Conservation (phyloP, 2,329 filamentous ascomycete species). For the Pyrenochaeta sp. region DNA sequence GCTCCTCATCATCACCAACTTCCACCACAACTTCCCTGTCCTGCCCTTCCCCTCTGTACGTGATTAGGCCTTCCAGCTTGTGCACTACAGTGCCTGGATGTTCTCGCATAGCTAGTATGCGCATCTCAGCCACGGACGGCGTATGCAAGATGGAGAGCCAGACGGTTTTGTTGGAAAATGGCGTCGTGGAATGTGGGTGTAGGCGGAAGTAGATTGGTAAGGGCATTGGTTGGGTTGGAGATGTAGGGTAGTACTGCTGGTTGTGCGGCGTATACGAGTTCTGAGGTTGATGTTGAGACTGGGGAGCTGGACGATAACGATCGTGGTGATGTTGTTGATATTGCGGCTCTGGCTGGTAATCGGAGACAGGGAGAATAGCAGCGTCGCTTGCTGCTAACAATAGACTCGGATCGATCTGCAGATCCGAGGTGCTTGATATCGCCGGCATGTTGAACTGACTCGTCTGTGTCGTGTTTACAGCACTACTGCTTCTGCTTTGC, state of each 20-base stretch:
- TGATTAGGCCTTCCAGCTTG: constrained; percentile 72
- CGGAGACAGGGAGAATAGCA: constrained; percentile 42
- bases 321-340: constrained; percentile 22
- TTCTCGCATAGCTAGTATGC: constrained; percentile 67
- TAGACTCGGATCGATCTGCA: constrained; percentile 71
- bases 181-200: constrained; percentile 68
- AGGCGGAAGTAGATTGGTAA: constrained; percentile 75
- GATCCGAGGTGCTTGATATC: constrained; percentile 55
- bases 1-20: constrained; percentile 75
- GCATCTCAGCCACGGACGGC: constrained; percentile 68
- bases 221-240: constrained; percentile 34
- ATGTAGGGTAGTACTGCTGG: background rate
- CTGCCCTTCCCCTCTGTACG: constrained; percentile 41
- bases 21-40: constrained; percentile 69
- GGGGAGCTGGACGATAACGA: background rate
- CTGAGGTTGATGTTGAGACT: constrained; percentile 18
- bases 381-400: constrained; percentile 65
- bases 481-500: constrained; percentile 10
- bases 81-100: constrained; percentile 67
- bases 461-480: constrained; percentile 9
- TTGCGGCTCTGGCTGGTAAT: constrained; percentile 18
- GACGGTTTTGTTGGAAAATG: constrained; percentile 56
- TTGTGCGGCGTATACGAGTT: constrained; percentile 1
- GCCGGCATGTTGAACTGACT: constrained; percentile 20
- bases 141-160: constrained; percentile 73